Evolutionary conservation across 2,329 filamentous ascomycete species (phyloP).

Genomic region (Ustilaginoidea virens): DNA sequence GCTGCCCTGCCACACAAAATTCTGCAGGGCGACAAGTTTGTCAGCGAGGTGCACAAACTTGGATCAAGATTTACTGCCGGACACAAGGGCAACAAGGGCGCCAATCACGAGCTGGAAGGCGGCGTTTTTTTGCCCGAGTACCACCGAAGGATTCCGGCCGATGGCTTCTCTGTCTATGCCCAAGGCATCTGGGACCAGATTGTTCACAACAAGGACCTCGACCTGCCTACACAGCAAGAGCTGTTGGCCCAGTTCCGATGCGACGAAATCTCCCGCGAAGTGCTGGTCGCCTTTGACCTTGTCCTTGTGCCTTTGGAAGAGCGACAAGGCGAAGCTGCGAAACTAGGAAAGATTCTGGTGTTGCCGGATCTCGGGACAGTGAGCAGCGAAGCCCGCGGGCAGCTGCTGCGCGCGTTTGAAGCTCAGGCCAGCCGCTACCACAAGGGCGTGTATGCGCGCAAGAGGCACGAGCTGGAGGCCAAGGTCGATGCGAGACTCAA

Average conservation of each 20-base stretch:
- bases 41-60: constrained; percentile 62
- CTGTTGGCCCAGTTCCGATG: constrained; percentile 92
- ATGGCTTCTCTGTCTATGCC: constrained; percentile 91
- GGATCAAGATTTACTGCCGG: constrained; percentile 71
- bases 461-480: constrained; percentile 66
- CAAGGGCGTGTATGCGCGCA: constrained; percentile 83
- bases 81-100: constrained; percentile 51
- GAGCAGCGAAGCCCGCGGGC: constrained; percentile 56
- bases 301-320: constrained; percentile 75
- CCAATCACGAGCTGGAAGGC: constrained; percentile 60
- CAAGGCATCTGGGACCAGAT: constrained; percentile 97
- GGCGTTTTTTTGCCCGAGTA: constrained; percentile 88
- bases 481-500: constrained; percentile 87
- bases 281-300: constrained; percentile 68
- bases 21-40: constrained; percentile 83
- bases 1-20: constrained; percentile 94
- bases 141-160: constrained; percentile 86
- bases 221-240: constrained; percentile 93
- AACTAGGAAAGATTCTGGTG: constrained; percentile 57
- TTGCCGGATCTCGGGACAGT: constrained; percentile 58
- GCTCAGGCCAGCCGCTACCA: constrained; percentile 86
- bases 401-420: constrained; percentile 73
- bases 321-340: constrained; percentile 59
- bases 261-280: constrained; percentile 89
- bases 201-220: constrained; percentile 94